Conservation (phyloP, 441 rosid genomes). For the Populus hybrid region DNA sequence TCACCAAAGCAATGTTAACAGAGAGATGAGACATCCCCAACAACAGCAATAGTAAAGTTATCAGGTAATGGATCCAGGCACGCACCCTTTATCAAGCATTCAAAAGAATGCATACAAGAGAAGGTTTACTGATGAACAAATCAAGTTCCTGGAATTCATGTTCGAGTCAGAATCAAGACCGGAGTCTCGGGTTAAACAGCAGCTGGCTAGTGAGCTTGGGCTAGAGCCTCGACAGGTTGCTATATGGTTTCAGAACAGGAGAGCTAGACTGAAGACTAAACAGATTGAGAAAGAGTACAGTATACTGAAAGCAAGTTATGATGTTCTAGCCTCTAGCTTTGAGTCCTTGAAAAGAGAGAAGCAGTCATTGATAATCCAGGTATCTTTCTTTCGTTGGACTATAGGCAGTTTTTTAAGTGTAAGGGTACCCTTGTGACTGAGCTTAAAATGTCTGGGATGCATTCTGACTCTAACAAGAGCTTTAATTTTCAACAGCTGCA, state of each 20-base stretch:
- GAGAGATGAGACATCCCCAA: neutral
- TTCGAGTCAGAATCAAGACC: conserved; percentile 47
- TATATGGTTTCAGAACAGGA: conserved; percentile 52
- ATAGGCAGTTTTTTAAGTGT: neutral
- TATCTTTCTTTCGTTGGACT: neutral
- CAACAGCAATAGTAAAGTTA: conserved; percentile 2
- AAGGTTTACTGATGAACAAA: conserved; percentile 43
- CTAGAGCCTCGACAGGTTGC: conserved; percentile 50
- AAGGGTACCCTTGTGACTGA: neutral
- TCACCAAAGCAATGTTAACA: neutral
- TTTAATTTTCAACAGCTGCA: conserved; percentile 15
- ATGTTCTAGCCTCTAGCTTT: conserved; percentile 31
- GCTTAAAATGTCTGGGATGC: neutral
- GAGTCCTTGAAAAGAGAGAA: conserved; percentile 36
- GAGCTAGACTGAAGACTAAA: conserved; percentile 47
- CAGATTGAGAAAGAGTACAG: conserved; percentile 39
- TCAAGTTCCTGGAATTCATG: conserved; percentile 37
- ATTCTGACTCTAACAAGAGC: neutral
- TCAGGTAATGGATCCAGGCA: conserved; percentile 3
- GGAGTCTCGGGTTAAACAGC: conserved; percentile 35
- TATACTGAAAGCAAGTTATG: conserved; percentile 29
- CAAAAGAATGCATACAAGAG: conserved; percentile 26
- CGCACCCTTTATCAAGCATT: conserved; percentile 12
- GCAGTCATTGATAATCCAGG: conserved; percentile 32
- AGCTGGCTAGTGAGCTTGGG: conserved; percentile 42